Percentiles rank a stretch among this genome's conserved stretches.
Conservation (phyloP, 257 asterid species). For the Solanum chiquidenum region DNA sequence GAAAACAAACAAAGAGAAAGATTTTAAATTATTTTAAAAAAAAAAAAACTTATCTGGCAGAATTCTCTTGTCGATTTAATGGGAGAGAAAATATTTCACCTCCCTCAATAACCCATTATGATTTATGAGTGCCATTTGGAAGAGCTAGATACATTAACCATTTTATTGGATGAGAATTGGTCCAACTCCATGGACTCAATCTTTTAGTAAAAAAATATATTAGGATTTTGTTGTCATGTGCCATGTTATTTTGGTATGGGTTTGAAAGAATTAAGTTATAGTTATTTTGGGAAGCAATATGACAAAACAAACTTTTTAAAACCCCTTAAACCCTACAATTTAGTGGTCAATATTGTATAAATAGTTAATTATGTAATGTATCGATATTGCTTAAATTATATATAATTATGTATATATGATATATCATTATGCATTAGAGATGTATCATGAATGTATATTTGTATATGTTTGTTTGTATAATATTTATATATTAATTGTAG, state of each 20-base stretch:
- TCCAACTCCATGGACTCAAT: not conserved
- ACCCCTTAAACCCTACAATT: not conserved
- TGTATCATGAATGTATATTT: too few species aligned
- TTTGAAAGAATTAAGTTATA: not conserved
- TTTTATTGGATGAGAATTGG: not conserved
- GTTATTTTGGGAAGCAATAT: not conserved
- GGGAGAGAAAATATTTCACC: not conserved
- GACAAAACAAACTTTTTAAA: not conserved
- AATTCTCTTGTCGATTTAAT: not conserved
- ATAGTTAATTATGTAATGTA: too few species aligned
- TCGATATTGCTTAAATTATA: too few species aligned
- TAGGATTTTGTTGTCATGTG: not conserved
- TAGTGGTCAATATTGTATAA: not conserved
- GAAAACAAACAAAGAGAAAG: not conserved
- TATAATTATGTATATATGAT: too few species aligned
- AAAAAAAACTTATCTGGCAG: not conserved
- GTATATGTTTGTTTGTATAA: too few species aligned
- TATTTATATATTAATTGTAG: too few species aligned
- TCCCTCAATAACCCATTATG: not conserved
- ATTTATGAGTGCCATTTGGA: not conserved
- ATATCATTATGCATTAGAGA: not conserved
- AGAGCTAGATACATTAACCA: not conserved
- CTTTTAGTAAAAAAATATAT: not conserved
- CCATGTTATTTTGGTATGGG: not conserved
- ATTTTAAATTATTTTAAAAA: too few species aligned